Evolutionary conservation across 768 basidiomycete species (phyloP).

Genomic region (Zangia roseola): DNA sequence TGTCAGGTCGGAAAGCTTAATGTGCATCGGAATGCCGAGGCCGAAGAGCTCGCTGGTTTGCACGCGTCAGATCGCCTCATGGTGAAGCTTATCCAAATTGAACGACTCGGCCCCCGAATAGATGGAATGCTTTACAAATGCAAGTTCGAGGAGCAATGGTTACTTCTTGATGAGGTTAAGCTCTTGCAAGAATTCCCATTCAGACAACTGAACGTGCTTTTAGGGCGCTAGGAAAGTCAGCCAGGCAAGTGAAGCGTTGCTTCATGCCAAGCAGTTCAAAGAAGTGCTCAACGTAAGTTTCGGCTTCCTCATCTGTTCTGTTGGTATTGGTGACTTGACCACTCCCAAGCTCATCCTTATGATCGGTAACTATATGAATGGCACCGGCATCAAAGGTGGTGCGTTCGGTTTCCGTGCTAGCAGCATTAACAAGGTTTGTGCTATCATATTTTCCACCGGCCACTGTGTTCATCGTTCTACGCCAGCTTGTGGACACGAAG

Average conservation of each 20-base stretch:
- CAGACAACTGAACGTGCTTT: slow-evolving; percentile 5
- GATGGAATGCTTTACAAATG: slow-evolving; percentile 95
- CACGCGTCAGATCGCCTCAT: slow-evolving; percentile 95
- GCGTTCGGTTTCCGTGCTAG: slow-evolving; percentile 96
- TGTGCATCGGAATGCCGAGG: slow-evolving; percentile 81
- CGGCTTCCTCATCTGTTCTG: slow-evolving; percentile 18
- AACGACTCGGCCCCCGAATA: slow-evolving; percentile 82
- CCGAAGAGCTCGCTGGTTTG: slow-evolving; percentile 82
- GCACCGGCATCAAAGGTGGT: slow-evolving; percentile 92
- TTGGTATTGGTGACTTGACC: neutral
- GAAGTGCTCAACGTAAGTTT: slow-evolving; percentile 73
- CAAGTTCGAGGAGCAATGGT: slow-evolving; percentile 83
- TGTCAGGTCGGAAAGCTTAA: slow-evolving; percentile 82
- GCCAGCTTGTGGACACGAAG: slow-evolving; percentile 94
- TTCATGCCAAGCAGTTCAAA: slow-evolving; percentile 85
- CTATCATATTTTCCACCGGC: neutral
- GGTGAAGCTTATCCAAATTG: slow-evolving; percentile 95
- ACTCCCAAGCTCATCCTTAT: slow-evolving; percentile 74
- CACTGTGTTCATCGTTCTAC: slow-evolving; percentile 1
- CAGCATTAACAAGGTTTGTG: slow-evolving; percentile 89
- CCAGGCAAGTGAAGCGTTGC: slow-evolving; percentile 76
- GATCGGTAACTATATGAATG: slow-evolving; percentile 98
- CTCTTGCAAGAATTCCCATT: neutral
- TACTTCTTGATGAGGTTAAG: slow-evolving; percentile 76
- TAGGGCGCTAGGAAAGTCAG: slow-evolving; percentile 80